Base-by-base conservation (phyloP, 345 rosid genomes). In the Linum trigynum region DNA sequence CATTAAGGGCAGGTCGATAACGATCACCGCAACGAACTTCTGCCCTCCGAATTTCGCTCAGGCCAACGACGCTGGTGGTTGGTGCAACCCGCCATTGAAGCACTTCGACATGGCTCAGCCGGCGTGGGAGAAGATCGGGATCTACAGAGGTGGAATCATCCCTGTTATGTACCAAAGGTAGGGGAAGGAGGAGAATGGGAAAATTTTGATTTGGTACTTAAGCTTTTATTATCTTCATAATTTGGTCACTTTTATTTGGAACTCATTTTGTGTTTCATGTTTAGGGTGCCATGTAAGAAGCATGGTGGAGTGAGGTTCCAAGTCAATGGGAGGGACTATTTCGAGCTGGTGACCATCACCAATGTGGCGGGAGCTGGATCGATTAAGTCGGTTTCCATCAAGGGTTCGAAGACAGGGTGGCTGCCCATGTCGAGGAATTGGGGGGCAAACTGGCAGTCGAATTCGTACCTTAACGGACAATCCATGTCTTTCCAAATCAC, bases 1-100 rank as follows among this genome's bases (percentile, higher is more conserved):
- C 38, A 63, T 75, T 17, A 74, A 62, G 17, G 78, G 75, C 3
- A 36, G 5, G 3, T 70, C 75, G 23, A 50, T 71, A 0, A 67
- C 72, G 15, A 67, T 75, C 32, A 71, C 78, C 1, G 78, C 71
- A n/a, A 71, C 78, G 3, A 71, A 75, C 60, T 71, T 71, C 72
- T 75, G 78, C 58, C 75, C 78, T 38, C 78, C 78, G 7, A 75
- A 74, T 69, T 72, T 65, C 11, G 45, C 14, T 3, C 45, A 15
- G 23, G 15, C 60, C 23, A 57, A 57, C 17, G 60, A 57, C 60
- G 11, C n/a, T 36, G 60, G 60, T 11, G 60, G 60, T 2, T 57
- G 60, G 60, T 57, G 60, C 37, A 57, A 57, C 38, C 60, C 60
- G 35, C 60, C 60, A 10, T 36, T 57, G 35, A 57, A 57, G 38